Percentiles rank a stretch among this genome's conserved stretches.
Conservation (phyloP, 345 rosid genomes). For the Eucalyptus sideroxylon region DNA sequence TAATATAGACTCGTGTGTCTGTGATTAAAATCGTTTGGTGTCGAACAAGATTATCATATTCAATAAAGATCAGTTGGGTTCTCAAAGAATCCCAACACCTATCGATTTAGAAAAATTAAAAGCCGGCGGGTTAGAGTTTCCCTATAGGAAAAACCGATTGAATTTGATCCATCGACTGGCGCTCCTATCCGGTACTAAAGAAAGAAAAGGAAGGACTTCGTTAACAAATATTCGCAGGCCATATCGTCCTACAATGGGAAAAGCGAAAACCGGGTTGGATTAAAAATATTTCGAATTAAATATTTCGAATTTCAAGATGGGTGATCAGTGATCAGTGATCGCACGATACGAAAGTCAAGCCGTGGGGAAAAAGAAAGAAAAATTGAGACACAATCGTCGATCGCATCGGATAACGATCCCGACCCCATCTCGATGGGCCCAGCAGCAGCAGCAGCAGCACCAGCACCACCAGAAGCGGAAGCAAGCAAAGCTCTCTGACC, state of each 20-base stretch:
- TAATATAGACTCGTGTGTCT: rapidly evolving
- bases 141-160: neutral
- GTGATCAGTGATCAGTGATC: neutral
- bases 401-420: neutral
- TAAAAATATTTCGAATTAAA: neutral
- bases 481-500: neutral
- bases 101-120: neutral
- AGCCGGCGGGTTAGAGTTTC: neutral
- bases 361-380: neutral
- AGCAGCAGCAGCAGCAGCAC: neutral
- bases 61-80: neutral
- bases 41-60: rapidly evolving
- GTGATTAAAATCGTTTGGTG: neutral
- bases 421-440: neutral
- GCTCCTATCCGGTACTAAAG: neutral
- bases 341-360: neutral
- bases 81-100: neutral
- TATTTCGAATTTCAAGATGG: neutral
- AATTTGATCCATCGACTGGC: too few relatives aligned
- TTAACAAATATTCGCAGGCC: neutral
- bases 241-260: neutral
- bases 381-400: neutral
- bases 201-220: neutral
- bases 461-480: neutral
- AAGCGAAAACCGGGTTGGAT: neutral